Evolutionary conservation across 208 protist species (phyloP).

Genomic region (Naegleria fowleri): DNA sequence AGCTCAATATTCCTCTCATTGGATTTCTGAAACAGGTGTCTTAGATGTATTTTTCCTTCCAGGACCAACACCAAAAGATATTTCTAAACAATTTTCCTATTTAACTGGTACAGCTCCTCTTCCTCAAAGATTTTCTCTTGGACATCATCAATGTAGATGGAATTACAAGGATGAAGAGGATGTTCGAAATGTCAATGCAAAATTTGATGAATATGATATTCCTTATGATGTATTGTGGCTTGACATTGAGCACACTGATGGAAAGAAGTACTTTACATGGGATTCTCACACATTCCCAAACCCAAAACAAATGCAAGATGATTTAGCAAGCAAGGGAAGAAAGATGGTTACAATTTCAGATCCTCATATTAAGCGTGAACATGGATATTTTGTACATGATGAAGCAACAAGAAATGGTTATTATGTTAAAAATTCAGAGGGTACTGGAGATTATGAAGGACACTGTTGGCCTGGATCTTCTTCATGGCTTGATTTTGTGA

Average conservation of each 20-base stretch:
- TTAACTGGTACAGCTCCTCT: slow-evolving; percentile 85
- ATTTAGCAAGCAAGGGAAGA: slow-evolving; percentile 75
- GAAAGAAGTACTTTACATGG: slow-evolving; percentile 97
- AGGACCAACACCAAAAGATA: slow-evolving; percentile 67
- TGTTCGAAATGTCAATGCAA: slow-evolving; percentile 69
- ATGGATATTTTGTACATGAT: slow-evolving; percentile 69
- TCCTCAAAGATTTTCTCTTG: slow-evolving; percentile 89
- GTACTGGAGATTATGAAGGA: slow-evolving; percentile 75
- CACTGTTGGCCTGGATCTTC: slow-evolving; percentile 92
- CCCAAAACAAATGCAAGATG: slow-evolving; percentile 71
- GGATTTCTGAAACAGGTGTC: slow-evolving; percentile 81
- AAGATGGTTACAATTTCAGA: slow-evolving; percentile 95
- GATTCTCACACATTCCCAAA: slow-evolving; percentile 87
- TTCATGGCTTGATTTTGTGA: slow-evolving; percentile 88
- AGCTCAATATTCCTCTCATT: slow-evolving; percentile 52
- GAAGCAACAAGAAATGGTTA: slow-evolving; percentile 60
- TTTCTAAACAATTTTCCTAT: slow-evolving; percentile 81
- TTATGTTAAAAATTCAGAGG: slow-evolving; percentile 71
- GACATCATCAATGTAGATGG: slow-evolving; percentile 97
- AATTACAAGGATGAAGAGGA: slow-evolving; percentile 90
- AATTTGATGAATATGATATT: slow-evolving; percentile 89
- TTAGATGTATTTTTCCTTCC: slow-evolving; percentile 94
- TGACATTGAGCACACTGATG: slow-evolving; percentile 98
- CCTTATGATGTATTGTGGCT: slow-evolving; percentile 98
- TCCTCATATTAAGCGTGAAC: slow-evolving; percentile 90